These are phyloP conservation scores for Cotoneaster glaucophyllus DNA, from an alignment of 306 rosid species.

Conservation along the genomic window DNA sequence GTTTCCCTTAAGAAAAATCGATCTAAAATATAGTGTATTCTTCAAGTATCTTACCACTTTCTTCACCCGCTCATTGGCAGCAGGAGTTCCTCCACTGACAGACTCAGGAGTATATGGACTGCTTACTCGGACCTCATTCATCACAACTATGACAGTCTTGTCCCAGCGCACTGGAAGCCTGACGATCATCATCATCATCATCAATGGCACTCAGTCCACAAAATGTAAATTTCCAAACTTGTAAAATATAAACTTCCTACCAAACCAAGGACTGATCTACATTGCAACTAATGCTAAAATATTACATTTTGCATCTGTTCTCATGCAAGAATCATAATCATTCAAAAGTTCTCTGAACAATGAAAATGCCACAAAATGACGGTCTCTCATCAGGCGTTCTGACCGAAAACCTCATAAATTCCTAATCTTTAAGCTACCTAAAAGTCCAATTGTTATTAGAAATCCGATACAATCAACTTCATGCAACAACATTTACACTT, in stretches of 20 bases:
- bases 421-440: neutral
- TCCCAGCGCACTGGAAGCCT: constrained; percentile 99
- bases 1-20: neutral
- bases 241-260: neutral
- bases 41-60: constrained; percentile 68
- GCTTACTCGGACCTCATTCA: constrained; percentile 89
- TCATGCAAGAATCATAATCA: neutral
- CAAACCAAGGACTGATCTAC: neutral
- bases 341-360: neutral
- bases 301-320: neutral
- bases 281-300: neutral
- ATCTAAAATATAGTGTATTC: neutral
- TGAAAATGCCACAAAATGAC: neutral
- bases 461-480: neutral
- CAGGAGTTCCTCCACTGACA: constrained; percentile 93
- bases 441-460: neutral
- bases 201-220: constrained; percentile 10
- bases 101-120: constrained; percentile 88
- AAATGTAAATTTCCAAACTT: neutral
- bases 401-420: neutral
- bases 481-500: neutral
- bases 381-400: neutral
- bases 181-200: constrained; percentile 16
- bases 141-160: constrained; percentile 87
- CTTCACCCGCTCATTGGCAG: constrained; percentile 95